Base-by-base conservation (phyloP, 208 protist species). In the Trypanosoma grayi region DNA sequence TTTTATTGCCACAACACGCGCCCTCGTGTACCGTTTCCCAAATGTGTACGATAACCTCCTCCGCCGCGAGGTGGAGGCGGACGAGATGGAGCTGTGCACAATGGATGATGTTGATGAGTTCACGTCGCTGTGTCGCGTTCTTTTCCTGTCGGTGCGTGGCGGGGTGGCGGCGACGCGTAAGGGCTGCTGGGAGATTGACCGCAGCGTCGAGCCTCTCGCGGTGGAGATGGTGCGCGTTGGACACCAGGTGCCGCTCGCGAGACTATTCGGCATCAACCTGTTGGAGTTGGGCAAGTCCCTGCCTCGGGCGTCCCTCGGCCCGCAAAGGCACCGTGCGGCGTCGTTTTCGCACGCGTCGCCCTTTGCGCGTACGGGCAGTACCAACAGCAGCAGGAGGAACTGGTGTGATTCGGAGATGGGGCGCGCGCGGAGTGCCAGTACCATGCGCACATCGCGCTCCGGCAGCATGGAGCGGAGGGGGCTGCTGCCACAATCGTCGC, bases 31-130 rank as follows among this genome's bases (percentile, higher is more conserved):
- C 37, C 4, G 13, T 16, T 45, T 50, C 14, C 57, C 44, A 14
- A 40, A 34, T 30, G 46, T 62, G 7, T 60, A 39, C 48, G 54
- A 60, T 37, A 60, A 60, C 18, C 22, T 60, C 27, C 27, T 60
- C 5, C 40, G 48, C 11, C 9, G 41, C 20, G 54, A 50, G 24
- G 54, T 60, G 3, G 39, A 14, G 7, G 40, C 54, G 3, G 18
- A 24, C 2, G 54, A 60, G n/a, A 24, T 60, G 16, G 56, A 62
- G n/a, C n/a, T 51, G 44, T 1, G 9, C 9, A 16, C 9, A 1
- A 14, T 44, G 18, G 34, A 39, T 9, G 59, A 65, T 16, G 36
- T 33, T 7, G 28, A 65, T 20, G 47, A 40, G 2, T 37, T 48
- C 37, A 48, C 48, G 5, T 39, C 36, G 2, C 36, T 65, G 1